Base-by-base conservation (phyloP, 2,329 filamentous ascomycete species). In the Setomelanomma holmii region DNA sequence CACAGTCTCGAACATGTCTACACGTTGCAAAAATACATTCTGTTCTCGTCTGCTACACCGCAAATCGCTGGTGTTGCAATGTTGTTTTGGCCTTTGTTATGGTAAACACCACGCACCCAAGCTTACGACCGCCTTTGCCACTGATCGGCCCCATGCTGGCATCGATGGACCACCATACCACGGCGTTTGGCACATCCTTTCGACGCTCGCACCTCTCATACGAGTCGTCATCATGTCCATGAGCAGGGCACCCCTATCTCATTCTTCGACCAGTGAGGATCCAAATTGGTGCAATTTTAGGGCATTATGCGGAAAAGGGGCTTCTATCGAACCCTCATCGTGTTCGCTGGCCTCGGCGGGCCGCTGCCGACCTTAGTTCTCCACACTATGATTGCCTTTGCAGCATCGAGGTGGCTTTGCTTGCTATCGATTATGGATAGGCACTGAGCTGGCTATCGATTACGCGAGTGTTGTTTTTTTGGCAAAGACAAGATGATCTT, bases 331-430 rank as follows among this genome's bases (percentile, higher is more conserved):
- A 34, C 52, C 50, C 56, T 38, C 50, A 46, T 52, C 49, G 42
- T 40, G 53, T 55, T 58, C 51, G 50, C 51, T 55, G 40, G 53
- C 20, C 50, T 50, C 51, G 58, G 51, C 60, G 60, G 60, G 47
- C 60, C 55, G 58, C 49, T 51, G 50, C 56, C 50, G 43, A 36
- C 54, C 53, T 66, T 65, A 61, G 47, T 55, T 68, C 66, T 69
- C 67, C 67, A 61, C 68, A 69, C 63, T 66, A 66, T 69, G 61
- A 66, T 69, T 63, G 58, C 40, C 53, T 55, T 41, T 62, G 59
- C 55, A 58, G 51, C 58, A 41, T 45, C 45, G 43, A 27, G 40
- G 53, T 50, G 50, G 51, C 56, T 51, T 58, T 38, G 27, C 27
- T 30, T 58, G 38, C 51, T 59, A 62, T 60, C 56, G 56, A 57